These are phyloP conservation scores for Hyaloscypha finlandica DNA, from an alignment of 495 filamentous ascomycete genomes.

Conservation along the genomic window DNA sequence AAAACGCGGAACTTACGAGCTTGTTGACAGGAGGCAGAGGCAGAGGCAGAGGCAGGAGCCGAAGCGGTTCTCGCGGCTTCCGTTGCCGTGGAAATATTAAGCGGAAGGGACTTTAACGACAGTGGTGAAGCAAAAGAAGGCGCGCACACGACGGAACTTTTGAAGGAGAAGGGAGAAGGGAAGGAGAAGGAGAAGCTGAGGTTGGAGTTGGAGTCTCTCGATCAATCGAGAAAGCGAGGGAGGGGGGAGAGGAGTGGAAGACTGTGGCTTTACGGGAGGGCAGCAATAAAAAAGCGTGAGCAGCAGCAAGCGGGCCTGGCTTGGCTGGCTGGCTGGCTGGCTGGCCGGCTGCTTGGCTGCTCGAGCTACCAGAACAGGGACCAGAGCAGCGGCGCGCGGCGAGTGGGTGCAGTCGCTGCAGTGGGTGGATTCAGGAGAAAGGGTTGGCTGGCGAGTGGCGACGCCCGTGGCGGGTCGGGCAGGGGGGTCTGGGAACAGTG, in stretches of 20 bases:
- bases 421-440: conserved; percentile 8
- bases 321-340: neutral
- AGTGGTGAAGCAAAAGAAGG: conserved; percentile 29
- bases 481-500: neutral
- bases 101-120: conserved; percentile 31
- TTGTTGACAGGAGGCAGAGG: conserved; percentile 2
- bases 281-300: conserved; percentile 14
- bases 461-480: neutral
- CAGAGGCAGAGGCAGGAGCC: neutral
- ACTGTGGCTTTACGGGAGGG: conserved; percentile 20
- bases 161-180: conserved; percentile 5
- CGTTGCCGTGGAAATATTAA: neutral
- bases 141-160: conserved; percentile 13
- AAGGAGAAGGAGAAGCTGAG: neutral
- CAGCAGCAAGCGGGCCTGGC: no score
- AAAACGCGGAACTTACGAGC: conserved; percentile 25
- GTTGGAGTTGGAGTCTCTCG: neutral
- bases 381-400: neutral
- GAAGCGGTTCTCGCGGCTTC: neutral
- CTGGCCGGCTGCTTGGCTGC: no score
- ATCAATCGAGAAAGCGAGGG: no score
- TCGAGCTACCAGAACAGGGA: neutral
- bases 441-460: conserved; percentile 18
- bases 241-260: no score
- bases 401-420: neutral